phyloP scores from a whole-genome alignment of 495 filamentous ascomycete species.

The Halenospora varia region DNA sequence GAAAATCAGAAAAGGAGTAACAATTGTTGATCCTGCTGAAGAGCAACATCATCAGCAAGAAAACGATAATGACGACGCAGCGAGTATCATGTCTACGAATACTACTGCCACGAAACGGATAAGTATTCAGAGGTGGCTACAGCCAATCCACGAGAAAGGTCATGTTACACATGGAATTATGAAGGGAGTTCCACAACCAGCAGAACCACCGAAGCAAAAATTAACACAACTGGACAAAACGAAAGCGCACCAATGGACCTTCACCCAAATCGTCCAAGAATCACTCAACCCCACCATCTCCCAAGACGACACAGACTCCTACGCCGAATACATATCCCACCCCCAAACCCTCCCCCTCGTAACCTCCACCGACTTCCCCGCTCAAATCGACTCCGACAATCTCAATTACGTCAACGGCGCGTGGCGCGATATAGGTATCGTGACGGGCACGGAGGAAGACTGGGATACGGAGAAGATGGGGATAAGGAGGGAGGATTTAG shows the following conservation, averaged over 20 bases:
- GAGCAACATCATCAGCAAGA: conserved; percentile 23
- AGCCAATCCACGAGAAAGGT: conserved; percentile 36
- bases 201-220: conserved; percentile 25
- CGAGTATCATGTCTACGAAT: conserved; percentile 34
- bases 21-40: conserved; percentile 48
- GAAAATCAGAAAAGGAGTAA: conserved; percentile 55
- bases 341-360: conserved; percentile 87
- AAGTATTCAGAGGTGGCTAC: conserved; percentile 51
- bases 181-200: conserved; percentile 35
- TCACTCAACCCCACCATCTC: conserved; percentile 77
- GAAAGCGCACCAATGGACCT: conserved; percentile 75
- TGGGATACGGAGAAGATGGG: not conserved
- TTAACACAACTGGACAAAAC: conserved; percentile 55
- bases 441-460: conserved; percentile 5
- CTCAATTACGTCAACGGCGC: conserved; percentile 64
- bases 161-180: conserved; percentile 36
- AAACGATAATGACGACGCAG: conserved; percentile 35
- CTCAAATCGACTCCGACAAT: conserved; percentile 60
- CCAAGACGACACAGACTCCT: conserved; percentile 72
- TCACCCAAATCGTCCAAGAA: conserved; percentile 76
- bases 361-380: conserved; percentile 60
- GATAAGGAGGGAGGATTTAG: conserved; percentile 53
- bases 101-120: conserved; percentile 35
- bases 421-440: conserved; percentile 35
- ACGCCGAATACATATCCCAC: conserved; percentile 86